These are phyloP conservation scores for Aspergillus texensis DNA, from an alignment of 2,329 filamentous ascomycete species.

Conservation along the genomic window DNA sequence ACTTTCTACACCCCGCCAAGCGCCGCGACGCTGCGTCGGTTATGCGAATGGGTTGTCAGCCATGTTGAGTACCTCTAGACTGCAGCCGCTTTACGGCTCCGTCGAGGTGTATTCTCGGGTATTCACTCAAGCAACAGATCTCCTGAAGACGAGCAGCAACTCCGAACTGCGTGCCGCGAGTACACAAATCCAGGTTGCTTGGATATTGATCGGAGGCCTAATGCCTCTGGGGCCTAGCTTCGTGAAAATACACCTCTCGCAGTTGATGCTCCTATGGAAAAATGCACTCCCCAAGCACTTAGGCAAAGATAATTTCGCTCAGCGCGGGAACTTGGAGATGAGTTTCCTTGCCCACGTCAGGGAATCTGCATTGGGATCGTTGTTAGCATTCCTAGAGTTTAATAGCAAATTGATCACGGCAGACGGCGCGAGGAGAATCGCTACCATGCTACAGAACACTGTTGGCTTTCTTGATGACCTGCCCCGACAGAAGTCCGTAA, in stretches of 20 bases:
- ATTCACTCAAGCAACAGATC: slow-evolving; percentile 83
- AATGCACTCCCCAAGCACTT: slow-evolving; percentile 93
- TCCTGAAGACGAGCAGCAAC: slow-evolving; percentile 89
- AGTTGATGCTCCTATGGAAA: slow-evolving; percentile 92
- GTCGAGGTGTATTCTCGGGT: slow-evolving; percentile 94
- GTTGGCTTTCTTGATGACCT: slow-evolving; percentile 84
- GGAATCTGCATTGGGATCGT: slow-evolving; percentile 89
- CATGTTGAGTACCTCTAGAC: slow-evolving; percentile 83
- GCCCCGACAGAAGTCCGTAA: slow-evolving; percentile 78
- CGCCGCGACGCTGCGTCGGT: slow-evolving; percentile 80
- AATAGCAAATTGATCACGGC: slow-evolving; percentile 89
- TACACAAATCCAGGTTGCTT: slow-evolving; percentile 95
- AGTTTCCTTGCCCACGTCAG: slow-evolving; percentile 93
- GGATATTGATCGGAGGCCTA: slow-evolving; percentile 93
- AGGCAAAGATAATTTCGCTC: slow-evolving; percentile 85
- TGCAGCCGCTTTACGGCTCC: slow-evolving; percentile 88
- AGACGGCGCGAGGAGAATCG: slow-evolving; percentile 90
- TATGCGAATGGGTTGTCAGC: slow-evolving; percentile 91
- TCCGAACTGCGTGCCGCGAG: slow-evolving; percentile 88
- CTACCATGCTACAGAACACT: slow-evolving; percentile 93
- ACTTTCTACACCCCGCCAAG: slow-evolving; percentile 73
- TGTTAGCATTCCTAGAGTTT: slow-evolving; percentile 89
- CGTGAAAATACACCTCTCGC: slow-evolving; percentile 96
- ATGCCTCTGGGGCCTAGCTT: slow-evolving; percentile 98
- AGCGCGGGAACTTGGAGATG: slow-evolving; percentile 81